A percentile compares a stretch with the other conserved stretches of the same genome.
phyloP scores from a whole-genome alignment of 1,284 basidiomycete species.

The Cryptococcus neoformans region DNA sequence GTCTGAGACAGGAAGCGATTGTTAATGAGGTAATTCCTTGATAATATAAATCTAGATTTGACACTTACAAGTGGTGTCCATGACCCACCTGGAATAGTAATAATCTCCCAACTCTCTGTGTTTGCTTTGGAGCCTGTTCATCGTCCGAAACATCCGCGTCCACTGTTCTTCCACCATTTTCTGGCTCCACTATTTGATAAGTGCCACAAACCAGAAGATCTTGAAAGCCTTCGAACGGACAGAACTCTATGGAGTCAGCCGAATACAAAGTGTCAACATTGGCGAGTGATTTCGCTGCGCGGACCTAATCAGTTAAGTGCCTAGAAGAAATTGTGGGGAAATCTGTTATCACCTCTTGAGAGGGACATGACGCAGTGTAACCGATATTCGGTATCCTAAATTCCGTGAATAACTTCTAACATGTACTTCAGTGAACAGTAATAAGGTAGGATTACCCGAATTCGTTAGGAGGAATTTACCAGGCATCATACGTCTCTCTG shows the following conservation, averaged over 20 bases:
- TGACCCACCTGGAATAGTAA: slow-evolving; percentile 60
- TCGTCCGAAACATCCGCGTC: slow-evolving; percentile 35
- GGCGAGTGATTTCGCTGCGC: slow-evolving; percentile 33
- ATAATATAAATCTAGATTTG: background rate
- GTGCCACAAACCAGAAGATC: slow-evolving; percentile 83
- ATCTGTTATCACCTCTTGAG: background rate
- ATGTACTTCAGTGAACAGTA: too few species aligned
- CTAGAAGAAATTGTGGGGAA: background rate
- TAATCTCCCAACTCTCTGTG: slow-evolving; percentile 55
- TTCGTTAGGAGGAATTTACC: too few species aligned
- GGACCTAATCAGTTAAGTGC: too few species aligned
- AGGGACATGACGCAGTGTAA: too few species aligned
- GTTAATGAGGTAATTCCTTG: background rate
- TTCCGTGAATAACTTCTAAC: too few species aligned
- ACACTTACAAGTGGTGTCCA: slow-evolving; percentile 37
- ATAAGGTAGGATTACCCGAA: too few species aligned
- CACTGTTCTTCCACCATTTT: background rate
- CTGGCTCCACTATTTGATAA: slow-evolving; percentile 63
- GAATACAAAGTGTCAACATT: slow-evolving; percentile 69
- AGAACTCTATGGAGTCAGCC: slow-evolving; percentile 89
- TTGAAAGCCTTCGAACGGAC: slow-evolving; percentile 60
- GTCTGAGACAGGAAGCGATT: slow-evolving; percentile 48
- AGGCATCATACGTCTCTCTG: too few species aligned
- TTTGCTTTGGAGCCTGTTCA: slow-evolving; percentile 47
- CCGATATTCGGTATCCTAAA: too few species aligned